Percentiles rank a stretch among this genome's conserved stretches.
Conservation (phyloP, 768 basidiomycete species). For the Hemileccinum impolitum region DNA sequence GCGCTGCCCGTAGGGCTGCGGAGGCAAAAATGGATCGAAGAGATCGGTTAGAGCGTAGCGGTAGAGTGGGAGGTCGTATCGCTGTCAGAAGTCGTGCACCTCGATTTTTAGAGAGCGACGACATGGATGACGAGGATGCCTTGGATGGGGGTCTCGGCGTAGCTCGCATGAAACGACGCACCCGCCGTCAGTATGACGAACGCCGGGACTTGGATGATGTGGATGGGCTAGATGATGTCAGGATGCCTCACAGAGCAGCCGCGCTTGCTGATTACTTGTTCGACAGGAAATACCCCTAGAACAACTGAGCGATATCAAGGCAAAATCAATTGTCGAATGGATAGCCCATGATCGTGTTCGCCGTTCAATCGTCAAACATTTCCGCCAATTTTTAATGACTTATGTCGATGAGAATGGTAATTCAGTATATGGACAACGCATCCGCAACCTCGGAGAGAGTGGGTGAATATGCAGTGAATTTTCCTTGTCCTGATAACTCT, state of each 20-base stretch:
- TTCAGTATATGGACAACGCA: slow-evolving; percentile 93
- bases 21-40: slow-evolving; percentile 87
- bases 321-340: slow-evolving; percentile 97
- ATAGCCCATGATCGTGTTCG: slow-evolving; percentile 90
- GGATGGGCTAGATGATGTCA: slow-evolving; percentile 82
- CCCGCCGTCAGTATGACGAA: slow-evolving; percentile 93
- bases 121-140: slow-evolving; percentile 72
- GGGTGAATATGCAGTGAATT: slow-evolving; percentile 24
- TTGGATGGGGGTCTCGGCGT: slow-evolving; percentile 64
- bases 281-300: slow-evolving; percentile 88
- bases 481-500: slow-evolving; percentile 11
- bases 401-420: slow-evolving; percentile 89
- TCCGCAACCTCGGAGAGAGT: slow-evolving; percentile 95
- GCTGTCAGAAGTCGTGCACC: slow-evolving; percentile 79
- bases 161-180: slow-evolving; percentile 73
- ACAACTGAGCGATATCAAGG: slow-evolving; percentile 96
- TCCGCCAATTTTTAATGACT: slow-evolving; percentile 93
- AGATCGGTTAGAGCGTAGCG: slow-evolving; percentile 69
- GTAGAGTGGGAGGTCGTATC: slow-evolving; percentile 69
- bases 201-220: slow-evolving; percentile 86
- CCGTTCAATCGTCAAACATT: slow-evolving; percentile 86
- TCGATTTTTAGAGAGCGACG: slow-evolving; percentile 82
- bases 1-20: slow-evolving; percentile 70
- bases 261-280: slow-evolving; percentile 13
- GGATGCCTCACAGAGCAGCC: slow-evolving; percentile 25